Percentiles rank a stretch among this genome's conserved stretches.
These are phyloP conservation scores for Rusavskia elegans DNA, from an alignment of 495 filamentous ascomycete species.

Conservation along the genomic window DNA sequence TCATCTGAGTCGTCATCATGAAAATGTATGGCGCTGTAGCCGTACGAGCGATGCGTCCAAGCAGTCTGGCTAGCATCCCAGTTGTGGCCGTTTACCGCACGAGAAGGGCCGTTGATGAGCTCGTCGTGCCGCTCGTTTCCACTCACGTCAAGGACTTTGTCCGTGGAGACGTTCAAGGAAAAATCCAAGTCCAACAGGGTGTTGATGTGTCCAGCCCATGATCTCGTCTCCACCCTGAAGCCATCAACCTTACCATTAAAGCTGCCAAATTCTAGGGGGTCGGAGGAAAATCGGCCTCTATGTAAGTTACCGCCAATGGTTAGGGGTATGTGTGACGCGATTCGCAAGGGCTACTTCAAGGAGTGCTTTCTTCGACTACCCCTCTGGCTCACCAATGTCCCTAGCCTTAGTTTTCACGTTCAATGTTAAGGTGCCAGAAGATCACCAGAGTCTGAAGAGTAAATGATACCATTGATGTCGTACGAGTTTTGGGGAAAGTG, in stretches of 20 bases:
- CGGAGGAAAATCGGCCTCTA: not conserved
- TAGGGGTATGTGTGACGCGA: not conserved
- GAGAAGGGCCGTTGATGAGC: constrained; percentile 13
- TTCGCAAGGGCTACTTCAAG: not conserved
- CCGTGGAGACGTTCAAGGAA: not conserved
- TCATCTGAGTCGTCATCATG: constrained; percentile 8
- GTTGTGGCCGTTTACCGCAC: constrained; percentile 13
- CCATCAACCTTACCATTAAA: constrained; percentile 6
- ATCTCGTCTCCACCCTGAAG: constrained; percentile 1
- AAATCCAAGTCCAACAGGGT: constrained; percentile 1
- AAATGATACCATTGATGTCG: constrained; percentile 5
- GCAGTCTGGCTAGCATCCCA: constrained; percentile 9
- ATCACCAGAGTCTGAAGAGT: not conserved
- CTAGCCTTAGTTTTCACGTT: not conserved
- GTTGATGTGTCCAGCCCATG: not conserved
- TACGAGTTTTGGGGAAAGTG: not conserved
- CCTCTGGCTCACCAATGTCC: not conserved
- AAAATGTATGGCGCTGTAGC: constrained; percentile 15
- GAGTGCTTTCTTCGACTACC: not conserved
- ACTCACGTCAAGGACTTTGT: not conserved
- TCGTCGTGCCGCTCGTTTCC: not conserved
- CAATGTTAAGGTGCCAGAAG: not conserved
- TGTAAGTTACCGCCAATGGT: constrained; percentile 1
- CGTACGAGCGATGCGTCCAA: constrained; percentile 8
- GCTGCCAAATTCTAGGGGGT: not conserved